Evolutionary conservation across 1,284 basidiomycete species (phyloP).

Genomic region (Heterobasidion parviporum): DNA sequence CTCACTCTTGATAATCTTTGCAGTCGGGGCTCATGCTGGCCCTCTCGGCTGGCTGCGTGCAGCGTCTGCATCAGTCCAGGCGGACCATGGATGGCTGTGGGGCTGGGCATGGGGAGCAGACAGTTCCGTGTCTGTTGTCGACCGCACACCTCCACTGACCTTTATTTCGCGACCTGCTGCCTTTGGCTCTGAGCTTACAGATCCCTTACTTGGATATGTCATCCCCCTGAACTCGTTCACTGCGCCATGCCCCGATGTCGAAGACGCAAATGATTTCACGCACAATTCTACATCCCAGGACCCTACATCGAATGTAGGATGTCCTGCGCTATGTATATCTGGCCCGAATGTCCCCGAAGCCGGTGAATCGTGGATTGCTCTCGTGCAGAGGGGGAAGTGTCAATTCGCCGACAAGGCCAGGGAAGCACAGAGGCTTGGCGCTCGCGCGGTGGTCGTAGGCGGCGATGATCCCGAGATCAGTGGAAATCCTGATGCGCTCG

Average conservation of each 20-base stretch:
- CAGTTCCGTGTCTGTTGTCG: conserved; percentile 71
- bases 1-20: conserved; percentile 9
- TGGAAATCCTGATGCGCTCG: conserved; percentile 67
- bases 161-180: conserved; percentile 61
- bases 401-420: conserved; percentile 83
- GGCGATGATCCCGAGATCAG: conserved; percentile 61
- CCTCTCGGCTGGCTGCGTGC: conserved; percentile 22
- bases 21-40: conserved; percentile 11
- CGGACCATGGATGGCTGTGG: conserved; percentile 31
- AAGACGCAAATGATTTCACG: not conserved
- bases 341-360: conserved; percentile 45
- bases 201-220: conserved; percentile 68
- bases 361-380: conserved; percentile 73
- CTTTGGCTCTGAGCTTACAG: conserved; percentile 65
- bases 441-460: conserved; percentile 82
- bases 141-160: conserved; percentile 54
- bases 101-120: conserved; percentile 60
- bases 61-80: conserved; percentile 12
- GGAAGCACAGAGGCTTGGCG: conserved; percentile 78
- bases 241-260: conserved; percentile 31
- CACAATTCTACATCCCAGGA: conserved; percentile 14
- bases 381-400: conserved; percentile 81
- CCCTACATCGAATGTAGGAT: conserved; percentile 41
- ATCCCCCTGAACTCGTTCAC: conserved; percentile 72
- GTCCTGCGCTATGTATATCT: conserved; percentile 52